phyloP scores from a whole-genome alignment of 768 basidiomycete genomes.

The Daedalea quercina region DNA sequence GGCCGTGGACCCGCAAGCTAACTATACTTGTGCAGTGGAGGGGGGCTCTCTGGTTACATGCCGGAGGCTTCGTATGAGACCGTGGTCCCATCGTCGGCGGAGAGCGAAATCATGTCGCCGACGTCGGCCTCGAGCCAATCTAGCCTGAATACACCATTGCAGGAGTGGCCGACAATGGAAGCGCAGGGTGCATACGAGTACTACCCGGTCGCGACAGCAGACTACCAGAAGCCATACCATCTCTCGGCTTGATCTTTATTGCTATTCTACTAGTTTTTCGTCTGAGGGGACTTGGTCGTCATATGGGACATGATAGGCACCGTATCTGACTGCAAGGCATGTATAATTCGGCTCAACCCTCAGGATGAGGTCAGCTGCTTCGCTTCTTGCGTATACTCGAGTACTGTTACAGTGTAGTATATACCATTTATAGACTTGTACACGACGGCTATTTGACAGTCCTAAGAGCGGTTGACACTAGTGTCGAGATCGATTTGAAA shows the following conservation, averaged over 20 bases:
- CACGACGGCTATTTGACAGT: background rate
- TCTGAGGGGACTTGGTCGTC: background rate
- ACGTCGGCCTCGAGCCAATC: conserved; percentile 37
- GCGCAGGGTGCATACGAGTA: conserved; percentile 53
- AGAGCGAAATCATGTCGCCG: conserved; percentile 51
- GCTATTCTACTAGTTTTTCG: background rate
- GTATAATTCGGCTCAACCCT: background rate
- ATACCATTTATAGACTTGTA: background rate
- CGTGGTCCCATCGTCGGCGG: conserved; percentile 28
- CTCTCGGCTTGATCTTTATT: conserved; percentile 11
- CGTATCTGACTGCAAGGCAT: conserved; percentile 1
- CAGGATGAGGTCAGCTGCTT: background rate
- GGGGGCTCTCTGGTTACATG: background rate
- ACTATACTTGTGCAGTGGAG: background rate
- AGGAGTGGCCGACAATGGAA: conserved; percentile 43
- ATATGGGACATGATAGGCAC: background rate
- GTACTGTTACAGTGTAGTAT: conserved; percentile 11
- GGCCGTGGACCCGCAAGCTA: background rate
- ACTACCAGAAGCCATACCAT: conserved; percentile 24
- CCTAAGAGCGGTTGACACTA: background rate
- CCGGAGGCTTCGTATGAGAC: conserved; percentile 11
- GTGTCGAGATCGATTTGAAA: conserved; percentile 13
- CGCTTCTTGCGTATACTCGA: background rate
- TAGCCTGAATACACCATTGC: conserved; percentile 40
- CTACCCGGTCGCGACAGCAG: conserved; percentile 44